phyloP scores from a whole-genome alignment of 306 rosid genomes.

The Cicer bijugum region DNA sequence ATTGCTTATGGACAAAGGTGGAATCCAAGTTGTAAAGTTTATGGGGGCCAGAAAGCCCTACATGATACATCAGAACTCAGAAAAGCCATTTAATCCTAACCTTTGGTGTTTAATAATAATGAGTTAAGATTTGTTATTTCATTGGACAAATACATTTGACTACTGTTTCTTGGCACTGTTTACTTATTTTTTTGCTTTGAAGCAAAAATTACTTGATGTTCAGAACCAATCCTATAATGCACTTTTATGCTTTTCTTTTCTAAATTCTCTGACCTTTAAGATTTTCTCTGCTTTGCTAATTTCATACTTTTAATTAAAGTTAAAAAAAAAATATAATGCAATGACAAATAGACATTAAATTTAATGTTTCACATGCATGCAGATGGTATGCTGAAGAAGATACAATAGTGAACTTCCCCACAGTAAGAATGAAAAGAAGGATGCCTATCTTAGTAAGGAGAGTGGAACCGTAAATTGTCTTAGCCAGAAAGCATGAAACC shows the following conservation, averaged over 20 bases:
- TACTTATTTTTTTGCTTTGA: no score
- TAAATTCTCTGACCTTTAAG: background rate
- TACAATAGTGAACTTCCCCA: conserved; percentile 58
- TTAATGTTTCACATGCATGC: conserved; percentile 45
- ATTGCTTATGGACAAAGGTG: conserved; percentile 42
- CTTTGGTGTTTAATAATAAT: conserved; percentile 32
- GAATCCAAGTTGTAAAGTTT: conserved; percentile 39
- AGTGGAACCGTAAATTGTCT: conserved; percentile 43
- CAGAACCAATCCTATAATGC: conserved; percentile 6
- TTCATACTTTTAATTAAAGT: background rate
- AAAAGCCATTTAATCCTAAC: conserved; percentile 31
- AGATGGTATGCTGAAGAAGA: conserved; percentile 60
- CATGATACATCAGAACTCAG: conserved; percentile 17
- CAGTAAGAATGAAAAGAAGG: conserved; percentile 59
- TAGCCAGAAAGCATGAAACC: conserved; percentile 39
- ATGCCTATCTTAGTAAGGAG: conserved; percentile 53
- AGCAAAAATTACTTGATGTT: no score
- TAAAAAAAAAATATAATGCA: background rate
- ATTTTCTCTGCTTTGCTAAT: background rate
- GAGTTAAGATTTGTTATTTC: background rate
- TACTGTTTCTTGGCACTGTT: background rate
- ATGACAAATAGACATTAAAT: conserved; percentile 3
- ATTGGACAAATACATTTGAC: conserved; percentile 3
- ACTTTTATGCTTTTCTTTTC: background rate
- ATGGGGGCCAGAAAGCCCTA: background rate